phyloP scores from a whole-genome alignment of 495 filamentous ascomycete genomes.

The Astrothelium subdiscretum region DNA sequence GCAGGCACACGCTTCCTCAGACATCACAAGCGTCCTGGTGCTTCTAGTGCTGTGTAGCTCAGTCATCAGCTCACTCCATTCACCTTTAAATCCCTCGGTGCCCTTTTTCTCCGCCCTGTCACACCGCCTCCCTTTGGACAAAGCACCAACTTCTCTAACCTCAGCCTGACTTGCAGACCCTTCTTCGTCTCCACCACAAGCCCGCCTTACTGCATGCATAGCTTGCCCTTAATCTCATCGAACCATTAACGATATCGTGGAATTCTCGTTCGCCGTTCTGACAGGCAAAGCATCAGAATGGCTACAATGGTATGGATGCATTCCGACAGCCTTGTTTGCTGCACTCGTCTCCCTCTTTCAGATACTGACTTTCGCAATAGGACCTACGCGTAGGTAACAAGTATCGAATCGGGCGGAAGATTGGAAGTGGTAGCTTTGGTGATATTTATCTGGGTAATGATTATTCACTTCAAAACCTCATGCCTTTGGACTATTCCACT shows the following conservation, averaged over 20 bases:
- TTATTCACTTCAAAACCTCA: neutral
- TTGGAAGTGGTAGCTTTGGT: conserved; percentile 95
- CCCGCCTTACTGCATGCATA: neutral
- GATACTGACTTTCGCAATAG: conserved; percentile 33
- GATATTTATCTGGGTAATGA: conserved; percentile 89
- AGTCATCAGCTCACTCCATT: neutral
- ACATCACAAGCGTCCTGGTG: neutral
- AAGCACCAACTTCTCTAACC: neutral
- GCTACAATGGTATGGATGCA: conserved; percentile 18
- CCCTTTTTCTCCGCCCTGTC: neutral
- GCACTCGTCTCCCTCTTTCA: neutral
- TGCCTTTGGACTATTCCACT: neutral
- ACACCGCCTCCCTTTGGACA: neutral
- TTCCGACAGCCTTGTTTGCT: neutral
- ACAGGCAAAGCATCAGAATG: conserved; percentile 5
- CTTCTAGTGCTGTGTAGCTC: neutral
- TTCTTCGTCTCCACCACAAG: neutral
- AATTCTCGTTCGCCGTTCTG: neutral
- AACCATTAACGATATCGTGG: neutral
- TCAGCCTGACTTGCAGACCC: conserved; percentile 1
- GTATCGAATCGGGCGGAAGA: conserved; percentile 99
- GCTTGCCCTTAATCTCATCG: neutral
- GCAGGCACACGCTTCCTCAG: neutral
- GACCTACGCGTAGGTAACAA: conserved; percentile 99
- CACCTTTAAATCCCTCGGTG: neutral